Percentiles rank a stretch among this genome's conserved stretches.
phyloP scores from a whole-genome alignment of 2,329 filamentous ascomycete species.

The Colletotrichum sp. region DNA sequence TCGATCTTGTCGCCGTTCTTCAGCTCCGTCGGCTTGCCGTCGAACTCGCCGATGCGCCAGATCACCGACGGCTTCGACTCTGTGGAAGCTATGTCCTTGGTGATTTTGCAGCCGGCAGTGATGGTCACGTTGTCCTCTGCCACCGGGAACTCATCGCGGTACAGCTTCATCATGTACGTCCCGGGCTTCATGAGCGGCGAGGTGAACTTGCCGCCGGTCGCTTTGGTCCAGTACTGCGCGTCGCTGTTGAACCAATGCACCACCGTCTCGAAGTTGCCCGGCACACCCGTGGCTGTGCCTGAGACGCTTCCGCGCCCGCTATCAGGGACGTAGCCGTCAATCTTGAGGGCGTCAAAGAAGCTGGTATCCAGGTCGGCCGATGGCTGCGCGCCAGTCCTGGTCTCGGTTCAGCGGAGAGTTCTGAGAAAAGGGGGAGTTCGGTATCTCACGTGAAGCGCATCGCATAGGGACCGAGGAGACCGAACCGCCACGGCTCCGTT shows the following conservation, averaged over 20 bases:
- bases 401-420: background rate
- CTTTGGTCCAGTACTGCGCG: constrained; percentile 64
- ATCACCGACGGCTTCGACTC: constrained; percentile 46
- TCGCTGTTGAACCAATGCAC: constrained; percentile 62
- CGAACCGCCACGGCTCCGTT: constrained; percentile 61
- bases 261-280: constrained; percentile 52
- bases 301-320: constrained; percentile 56
- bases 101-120: constrained; percentile 49
- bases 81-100: constrained; percentile 50
- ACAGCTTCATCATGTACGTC: constrained; percentile 64
- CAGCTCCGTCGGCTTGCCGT: constrained; percentile 61
- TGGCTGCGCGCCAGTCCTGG: constrained; percentile 49
- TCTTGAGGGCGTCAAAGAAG: constrained; percentile 58
- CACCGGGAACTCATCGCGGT: constrained; percentile 60
- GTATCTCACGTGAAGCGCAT: constrained; percentile 52
- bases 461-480: constrained; percentile 64
- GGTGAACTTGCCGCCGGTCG: constrained; percentile 51
- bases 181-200: constrained; percentile 65
- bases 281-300: constrained; percentile 58
- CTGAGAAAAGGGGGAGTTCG: background rate
- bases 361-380: constrained; percentile 52
- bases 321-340: constrained; percentile 57
- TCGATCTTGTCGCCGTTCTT: constrained; percentile 63
- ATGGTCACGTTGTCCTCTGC: constrained; percentile 50
- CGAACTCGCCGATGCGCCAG: constrained; percentile 62